phyloP scores from a whole-genome alignment of 2,329 filamentous ascomycete genomes.

The Hymenotorrendiella dingleyae region DNA sequence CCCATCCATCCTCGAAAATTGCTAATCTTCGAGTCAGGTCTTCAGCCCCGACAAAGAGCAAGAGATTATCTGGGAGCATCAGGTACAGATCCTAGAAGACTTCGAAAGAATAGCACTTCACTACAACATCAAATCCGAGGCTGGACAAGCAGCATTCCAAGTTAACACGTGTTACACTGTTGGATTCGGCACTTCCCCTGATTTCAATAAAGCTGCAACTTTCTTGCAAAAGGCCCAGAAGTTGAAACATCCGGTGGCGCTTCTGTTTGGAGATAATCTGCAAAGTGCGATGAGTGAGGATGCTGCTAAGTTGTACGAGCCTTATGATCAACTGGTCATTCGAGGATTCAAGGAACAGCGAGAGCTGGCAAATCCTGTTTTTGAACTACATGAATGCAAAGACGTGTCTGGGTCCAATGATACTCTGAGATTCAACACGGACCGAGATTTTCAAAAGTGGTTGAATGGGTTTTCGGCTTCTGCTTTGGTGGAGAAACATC shows the following conservation, averaged over 20 bases:
- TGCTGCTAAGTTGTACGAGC: not conserved
- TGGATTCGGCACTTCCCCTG: constrained; percentile 1
- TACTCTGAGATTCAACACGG: too few relatives aligned
- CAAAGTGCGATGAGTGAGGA: not conserved
- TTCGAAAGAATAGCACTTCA: not conserved
- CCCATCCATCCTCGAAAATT: not conserved
- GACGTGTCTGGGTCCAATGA: too few relatives aligned
- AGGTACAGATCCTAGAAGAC: not conserved
- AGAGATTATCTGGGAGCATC: constrained; percentile 3
- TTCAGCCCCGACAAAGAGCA: not conserved
- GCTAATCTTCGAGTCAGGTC: not conserved
- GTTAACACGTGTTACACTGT: constrained; percentile 1
- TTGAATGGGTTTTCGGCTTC: too few relatives aligned
- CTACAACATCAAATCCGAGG: not conserved
- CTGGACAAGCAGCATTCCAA: not conserved
- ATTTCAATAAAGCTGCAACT: not conserved
- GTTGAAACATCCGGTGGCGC: not conserved
- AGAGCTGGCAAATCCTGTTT: not conserved
- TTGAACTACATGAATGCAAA: too few relatives aligned
- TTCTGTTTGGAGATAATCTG: not conserved
- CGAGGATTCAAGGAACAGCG: not conserved
- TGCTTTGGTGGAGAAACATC: too few relatives aligned
- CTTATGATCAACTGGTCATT: not conserved
- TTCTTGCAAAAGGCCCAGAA: not conserved
- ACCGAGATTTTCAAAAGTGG: too few relatives aligned